Base-by-base conservation (phyloP, 2,329 filamentous ascomycete genomes). In the Herpotrichia juniperi region DNA sequence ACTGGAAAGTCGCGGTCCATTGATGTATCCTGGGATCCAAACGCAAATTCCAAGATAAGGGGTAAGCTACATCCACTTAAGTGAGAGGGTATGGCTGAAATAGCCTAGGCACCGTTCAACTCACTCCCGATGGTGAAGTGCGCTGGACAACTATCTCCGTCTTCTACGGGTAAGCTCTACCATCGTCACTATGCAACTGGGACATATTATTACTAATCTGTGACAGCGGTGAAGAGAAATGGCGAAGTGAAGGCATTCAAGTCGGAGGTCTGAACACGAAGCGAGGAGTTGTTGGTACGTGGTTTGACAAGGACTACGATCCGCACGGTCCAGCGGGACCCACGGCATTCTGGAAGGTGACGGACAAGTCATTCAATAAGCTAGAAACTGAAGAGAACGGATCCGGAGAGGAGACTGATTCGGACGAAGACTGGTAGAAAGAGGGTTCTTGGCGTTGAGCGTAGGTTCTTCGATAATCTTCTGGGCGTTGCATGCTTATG, bases 241-340 rank as follows among this genome's bases (percentile, higher is more conserved):
- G 89, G 90, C 81, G 84, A n/a, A 89, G 86, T 63, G 90, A 93
- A 74, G 84, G 87, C 8, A 78, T 93, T 5, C 90, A 93, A 70
- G 72, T 93, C 4, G 89, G 89, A 10, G 90, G 89, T 0, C 62
- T 85, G 1, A 74, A 77, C 43, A 87, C 86, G 5, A 84, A 82
- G 6, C 80, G 88, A 7, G 89, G 89, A 1, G 84, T 91, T 0
- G 66, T 91, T 1, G 89, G 90, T 0, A 87, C 85, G 46, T 93
- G 90, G 90, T 93, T 91, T 63, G 88, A 91, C 62, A 87, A 86
- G 61, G 84, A 91, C 68, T 87, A 83, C 61, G 86, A 89, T 55
- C 69, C 76, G 1, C 83, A 87, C 60, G 89, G 89, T 0, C 89
- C 89, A 0, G 87, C 82, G 1, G 89, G 89, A 0, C 89, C 89